Base-by-base conservation (phyloP, 1,139 yeast species). In the Hanseniaspora gamundiae region DNA sequence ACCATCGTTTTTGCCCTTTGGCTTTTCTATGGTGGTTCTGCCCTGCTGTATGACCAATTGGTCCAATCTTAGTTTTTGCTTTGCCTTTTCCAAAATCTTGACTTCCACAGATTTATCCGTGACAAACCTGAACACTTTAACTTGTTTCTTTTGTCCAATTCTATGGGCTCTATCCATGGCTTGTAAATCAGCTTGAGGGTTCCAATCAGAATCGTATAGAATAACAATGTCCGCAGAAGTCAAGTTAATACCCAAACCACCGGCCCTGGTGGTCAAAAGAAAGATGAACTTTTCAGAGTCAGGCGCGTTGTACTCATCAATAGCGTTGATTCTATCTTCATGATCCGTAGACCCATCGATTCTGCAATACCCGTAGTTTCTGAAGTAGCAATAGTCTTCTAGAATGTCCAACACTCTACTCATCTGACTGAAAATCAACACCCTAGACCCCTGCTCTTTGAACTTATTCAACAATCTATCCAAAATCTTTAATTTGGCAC, bases 131-230 rank as follows among this genome's bases (percentile, higher is more conserved):
- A 76, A 82, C 8, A 82, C 91, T 53, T 76, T 74, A 31, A 82
- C 93, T 58, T 82, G 93, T 51, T 81, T 82, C 26, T 81, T 81
- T 60, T 82, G 93, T 6, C 93, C 93, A 58, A 82, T 82, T 71
- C 93, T 74, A 61, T 82, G 93, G 1, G 93, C 91, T 66, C 93
- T 73, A 58, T 82, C 93, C 93, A 82, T 82, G 0, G 91, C 91
- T 61, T 82, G 93, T 51, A 82, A 70, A 68, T 82, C 93, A 2
- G 91, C 91, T 57, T 82, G 93, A 2, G 93, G 93, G 53, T 82
- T 82, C 93, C 93, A 82, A 61, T 82, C 93, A 1, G 86, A 78
- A 62, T 82, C 93, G 58, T 70, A 82, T 38, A 82, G 62, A 1
- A 82, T 69, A 35, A 82, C 93, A 45, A 80, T 70, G 60, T 82